Conservation (phyloP, 257 asterid species). For the Solanum pimpinellifolium region DNA sequence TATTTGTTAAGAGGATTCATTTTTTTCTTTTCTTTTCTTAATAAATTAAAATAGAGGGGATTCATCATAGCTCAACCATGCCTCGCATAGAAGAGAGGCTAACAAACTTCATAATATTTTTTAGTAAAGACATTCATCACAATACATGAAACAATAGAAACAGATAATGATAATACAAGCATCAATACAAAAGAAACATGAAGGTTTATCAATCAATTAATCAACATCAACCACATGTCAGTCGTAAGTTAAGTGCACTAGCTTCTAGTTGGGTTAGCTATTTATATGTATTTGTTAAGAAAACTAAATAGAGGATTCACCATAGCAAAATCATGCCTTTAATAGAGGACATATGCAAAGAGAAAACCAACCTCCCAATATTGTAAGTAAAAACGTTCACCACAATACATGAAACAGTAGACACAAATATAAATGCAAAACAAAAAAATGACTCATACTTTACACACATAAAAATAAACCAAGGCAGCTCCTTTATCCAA, state of each 20-base stretch:
- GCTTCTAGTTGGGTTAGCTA: neutral
- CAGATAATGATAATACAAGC: no score
- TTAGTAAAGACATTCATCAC: no score
- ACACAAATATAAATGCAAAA: neutral
- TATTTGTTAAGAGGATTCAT: no score
- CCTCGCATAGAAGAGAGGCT: no score
- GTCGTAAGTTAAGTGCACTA: neutral
- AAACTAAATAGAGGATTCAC: neutral
- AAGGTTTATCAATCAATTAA: neutral
- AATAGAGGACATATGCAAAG: neutral
- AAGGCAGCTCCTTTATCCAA: neutral
- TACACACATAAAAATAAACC: neutral
- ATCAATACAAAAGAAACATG: no score
- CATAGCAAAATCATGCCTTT: neutral
- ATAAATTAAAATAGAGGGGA: no score
- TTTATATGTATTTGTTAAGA: neutral
- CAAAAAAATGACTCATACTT: neutral
- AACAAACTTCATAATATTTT: no score
- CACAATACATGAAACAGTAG: neutral
- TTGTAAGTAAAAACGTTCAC: neutral
- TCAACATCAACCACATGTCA: neutral
- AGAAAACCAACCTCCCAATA: neutral
- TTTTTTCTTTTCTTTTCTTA: no score
- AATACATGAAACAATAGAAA: no score
- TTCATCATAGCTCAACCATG: no score